Conservation (phyloP, 306 rosid species). For the Quercus agrifolia region DNA sequence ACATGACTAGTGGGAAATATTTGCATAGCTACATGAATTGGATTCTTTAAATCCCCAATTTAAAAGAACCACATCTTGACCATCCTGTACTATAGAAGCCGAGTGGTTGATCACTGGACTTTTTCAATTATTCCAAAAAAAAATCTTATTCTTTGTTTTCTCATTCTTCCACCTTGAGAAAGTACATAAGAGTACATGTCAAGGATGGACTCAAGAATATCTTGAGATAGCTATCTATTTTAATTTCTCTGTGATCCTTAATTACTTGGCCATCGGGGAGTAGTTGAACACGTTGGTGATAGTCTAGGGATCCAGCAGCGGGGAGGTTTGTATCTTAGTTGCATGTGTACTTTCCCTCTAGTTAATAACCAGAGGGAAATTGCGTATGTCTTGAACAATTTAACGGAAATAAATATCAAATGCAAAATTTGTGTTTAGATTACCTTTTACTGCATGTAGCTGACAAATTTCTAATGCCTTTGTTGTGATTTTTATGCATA, state of each 20-base stretch:
- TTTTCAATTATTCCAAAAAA: not conserved
- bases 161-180: not conserved
- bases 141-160: not conserved
- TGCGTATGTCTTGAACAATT: not conserved
- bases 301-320: not conserved
- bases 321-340: not conserved
- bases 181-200: not conserved
- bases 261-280: too few species aligned
- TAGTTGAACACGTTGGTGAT: too few species aligned
- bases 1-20: not conserved
- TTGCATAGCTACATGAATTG: not conserved
- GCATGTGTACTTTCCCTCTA: not conserved
- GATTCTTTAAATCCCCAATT: not conserved
- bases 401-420: not conserved
- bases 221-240: too few species aligned
- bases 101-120: not conserved
- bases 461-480: too few species aligned
- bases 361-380: not conserved
- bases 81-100: not conserved
- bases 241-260: too few species aligned
- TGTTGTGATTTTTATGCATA: too few species aligned
- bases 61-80: not conserved
- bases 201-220: not conserved
- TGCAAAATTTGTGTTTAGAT: not conserved
- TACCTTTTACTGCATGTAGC: not conserved